These are phyloP conservation scores for Aspergillus sp. DNA, from an alignment of 2,329 filamentous ascomycete species.

Conservation along the genomic window DNA sequence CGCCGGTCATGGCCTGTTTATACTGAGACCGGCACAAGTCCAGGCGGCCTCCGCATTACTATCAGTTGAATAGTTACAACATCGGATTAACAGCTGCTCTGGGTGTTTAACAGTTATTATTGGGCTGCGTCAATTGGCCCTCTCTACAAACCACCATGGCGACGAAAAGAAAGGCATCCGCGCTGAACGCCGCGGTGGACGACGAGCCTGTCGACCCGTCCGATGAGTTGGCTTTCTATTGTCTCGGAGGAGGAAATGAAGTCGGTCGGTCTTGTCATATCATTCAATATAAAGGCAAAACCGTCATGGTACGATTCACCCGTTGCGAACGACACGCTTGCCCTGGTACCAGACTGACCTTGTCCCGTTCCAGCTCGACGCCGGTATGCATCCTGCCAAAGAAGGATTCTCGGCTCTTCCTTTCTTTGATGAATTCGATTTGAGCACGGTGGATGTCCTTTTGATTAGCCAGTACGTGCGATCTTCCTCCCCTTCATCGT, in stretches of 20 bases:
- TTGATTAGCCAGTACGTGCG: slow-evolving; percentile 96
- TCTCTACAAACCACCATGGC: slow-evolving; percentile 60
- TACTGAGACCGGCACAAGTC: slow-evolving; percentile 10
- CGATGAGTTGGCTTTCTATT: slow-evolving; percentile 92
- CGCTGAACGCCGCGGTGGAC: slow-evolving; percentile 62
- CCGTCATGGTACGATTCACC: slow-evolving; percentile 77
- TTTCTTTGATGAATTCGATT: slow-evolving; percentile 97
- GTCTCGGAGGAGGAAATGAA: slow-evolving; percentile 92
- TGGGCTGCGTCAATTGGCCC: background rate
- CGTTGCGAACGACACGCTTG: background rate
- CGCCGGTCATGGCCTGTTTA: slow-evolving; percentile 11
- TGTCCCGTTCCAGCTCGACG: slow-evolving; percentile 71
- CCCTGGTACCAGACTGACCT: slow-evolving; percentile 6
- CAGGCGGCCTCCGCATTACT: background rate
- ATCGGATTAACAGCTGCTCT: background rate
- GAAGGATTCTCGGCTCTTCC: slow-evolving; percentile 90
- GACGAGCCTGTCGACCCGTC: slow-evolving; percentile 90
- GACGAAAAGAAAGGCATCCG: slow-evolving; percentile 84
- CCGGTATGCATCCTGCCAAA: slow-evolving; percentile 93
- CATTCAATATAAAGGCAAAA: slow-evolving; percentile 98
- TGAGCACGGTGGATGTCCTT: slow-evolving; percentile 94
- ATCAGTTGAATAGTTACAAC: background rate
- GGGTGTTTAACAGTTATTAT: background rate
- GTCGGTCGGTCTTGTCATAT: slow-evolving; percentile 97
- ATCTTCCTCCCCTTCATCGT: slow-evolving; percentile 19